A percentile compares a stretch with the other conserved stretches of the same genome.
These are phyloP conservation scores for Pleomassaria siparia DNA, from an alignment of 2,329 filamentous ascomycete genomes.

Conservation along the genomic window DNA sequence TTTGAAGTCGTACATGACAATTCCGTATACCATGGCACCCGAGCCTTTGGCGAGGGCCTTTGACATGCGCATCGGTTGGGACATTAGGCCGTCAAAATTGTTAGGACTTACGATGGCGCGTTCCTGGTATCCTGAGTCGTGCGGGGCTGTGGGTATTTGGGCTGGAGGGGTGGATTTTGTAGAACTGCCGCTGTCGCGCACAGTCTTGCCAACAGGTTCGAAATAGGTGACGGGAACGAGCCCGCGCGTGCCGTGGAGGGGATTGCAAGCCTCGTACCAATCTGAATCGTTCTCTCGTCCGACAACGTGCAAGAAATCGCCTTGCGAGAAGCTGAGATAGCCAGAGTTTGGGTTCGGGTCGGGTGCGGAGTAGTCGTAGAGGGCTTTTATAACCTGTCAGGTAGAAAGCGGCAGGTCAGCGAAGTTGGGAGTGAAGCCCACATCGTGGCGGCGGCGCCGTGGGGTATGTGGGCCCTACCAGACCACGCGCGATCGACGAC, in stretches of 20 bases:
- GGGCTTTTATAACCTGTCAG: constrained; percentile 91
- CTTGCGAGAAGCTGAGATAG: constrained; percentile 85
- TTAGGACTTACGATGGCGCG: constrained; percentile 35
- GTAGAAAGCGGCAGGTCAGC: constrained; percentile 15
- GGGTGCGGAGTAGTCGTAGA: constrained; percentile 89
- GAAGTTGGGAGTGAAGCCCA: constrained; percentile 9
- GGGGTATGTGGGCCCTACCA: constrained; percentile 8
- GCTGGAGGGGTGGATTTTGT: constrained; percentile 35
- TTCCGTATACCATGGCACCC: constrained; percentile 91
- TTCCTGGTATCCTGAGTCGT: constrained; percentile 90
- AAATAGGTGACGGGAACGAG: constrained; percentile 94
- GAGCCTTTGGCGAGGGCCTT: constrained; percentile 51
- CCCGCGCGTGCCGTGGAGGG: constrained; percentile 82
- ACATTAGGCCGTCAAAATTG: constrained; percentile 33
- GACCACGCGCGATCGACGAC: constrained; percentile 16
- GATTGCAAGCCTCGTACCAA: constrained; percentile 99
- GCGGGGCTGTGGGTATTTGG: constrained; percentile 62
- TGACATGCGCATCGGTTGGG: constrained; percentile 37
- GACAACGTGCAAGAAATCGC: constrained; percentile 98
- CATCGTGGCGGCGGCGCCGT: constrained; percentile 10
- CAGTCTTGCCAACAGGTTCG: constrained; percentile 86
- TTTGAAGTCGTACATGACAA: constrained; percentile 95
- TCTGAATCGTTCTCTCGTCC: constrained; percentile 90
- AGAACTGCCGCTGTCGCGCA: constrained; percentile 73
- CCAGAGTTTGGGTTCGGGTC: constrained; percentile 58